Evolutionary conservation across 2,329 filamentous ascomycete species (phyloP).

Genomic region (Aspergillus caelatus): DNA sequence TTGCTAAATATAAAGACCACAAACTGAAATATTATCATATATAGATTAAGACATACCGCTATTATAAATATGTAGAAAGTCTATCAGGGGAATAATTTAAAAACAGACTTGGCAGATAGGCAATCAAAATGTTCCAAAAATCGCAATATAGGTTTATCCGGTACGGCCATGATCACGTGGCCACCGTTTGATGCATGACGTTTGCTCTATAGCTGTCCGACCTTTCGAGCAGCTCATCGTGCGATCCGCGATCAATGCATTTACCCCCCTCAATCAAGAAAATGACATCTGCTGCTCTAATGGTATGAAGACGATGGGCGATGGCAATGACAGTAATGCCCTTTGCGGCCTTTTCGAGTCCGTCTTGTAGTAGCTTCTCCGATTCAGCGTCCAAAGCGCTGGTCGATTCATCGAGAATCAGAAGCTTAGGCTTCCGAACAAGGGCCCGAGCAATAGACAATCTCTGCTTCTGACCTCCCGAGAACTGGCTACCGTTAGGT

Average conservation of each 20-base stretch:
- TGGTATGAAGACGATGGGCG: constrained; percentile 46
- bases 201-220: constrained; percentile 45
- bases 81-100: not conserved
- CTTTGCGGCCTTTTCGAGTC: constrained; percentile 36
- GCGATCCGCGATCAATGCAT: constrained; percentile 64
- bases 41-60: not conserved
- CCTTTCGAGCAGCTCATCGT: constrained; percentile 60
- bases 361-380: constrained; percentile 52
- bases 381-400: constrained; percentile 60
- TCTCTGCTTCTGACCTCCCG: constrained; percentile 62
- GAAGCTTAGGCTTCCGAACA: constrained; percentile 55
- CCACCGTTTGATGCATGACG: constrained; percentile 41
- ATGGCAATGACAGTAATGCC: constrained; percentile 48
- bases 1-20: not conserved
- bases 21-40: not conserved
- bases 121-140: not conserved
- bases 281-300: constrained; percentile 75
- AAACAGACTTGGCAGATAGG: not conserved
- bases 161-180: constrained; percentile 5
- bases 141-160: not conserved
- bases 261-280: constrained; percentile 73
- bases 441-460: constrained; percentile 62
- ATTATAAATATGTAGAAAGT: not conserved
- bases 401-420: constrained; percentile 65
- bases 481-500: constrained; percentile 59